Base-by-base conservation (phyloP, 1,139 yeast species). In the Pneumocystis murina region DNA sequence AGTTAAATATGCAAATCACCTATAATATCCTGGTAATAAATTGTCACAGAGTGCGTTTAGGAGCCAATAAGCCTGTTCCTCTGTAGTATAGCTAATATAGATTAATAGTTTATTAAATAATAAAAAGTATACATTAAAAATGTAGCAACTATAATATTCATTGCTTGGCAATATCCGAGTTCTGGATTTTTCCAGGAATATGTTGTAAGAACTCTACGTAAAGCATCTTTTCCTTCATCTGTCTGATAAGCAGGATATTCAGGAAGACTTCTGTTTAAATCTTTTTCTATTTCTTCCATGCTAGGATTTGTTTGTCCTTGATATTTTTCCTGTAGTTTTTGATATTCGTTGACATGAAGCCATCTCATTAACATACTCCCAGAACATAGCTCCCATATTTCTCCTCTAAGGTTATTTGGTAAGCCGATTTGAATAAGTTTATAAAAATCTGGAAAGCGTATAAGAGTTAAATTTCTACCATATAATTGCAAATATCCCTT, bases 181-280 rank as follows among this genome's bases (percentile, higher is more conserved):
- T 92, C 96, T 0, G 97, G 97, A 72, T 91, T 90, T 70, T 87
- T 88, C 97, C 97, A 92, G 0, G 97, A 88, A 71, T 90, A 94
- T 0, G 96, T 96, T 0, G 94, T 86, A 67, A 94, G 79, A 0
- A 94, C 98, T 65, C 95, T 79, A 67, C 98, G 80, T 63, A 94
- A 79, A 64, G 96, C 79, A 64, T 79, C 82, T 61, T 94, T 91
- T 7, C 99, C 98, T 70, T 87, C 95, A 4, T 81, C 81, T 12
- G 80, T 79, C 73, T 92, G 97, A 72, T 91, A 94, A 0, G 96
- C 98, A 1, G 95, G 86, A 72, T 92, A 94, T 74, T 94, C 98
- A 0, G 99, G 99, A 65, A 94, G 76, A 0, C 97, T 90, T 65
- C 99, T 79, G 71, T 91, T 89, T 71, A 94, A 80, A 75, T 94